Base-by-base conservation (phyloP, 1,139 yeast species). In the Petasospora rhodanensis region DNA sequence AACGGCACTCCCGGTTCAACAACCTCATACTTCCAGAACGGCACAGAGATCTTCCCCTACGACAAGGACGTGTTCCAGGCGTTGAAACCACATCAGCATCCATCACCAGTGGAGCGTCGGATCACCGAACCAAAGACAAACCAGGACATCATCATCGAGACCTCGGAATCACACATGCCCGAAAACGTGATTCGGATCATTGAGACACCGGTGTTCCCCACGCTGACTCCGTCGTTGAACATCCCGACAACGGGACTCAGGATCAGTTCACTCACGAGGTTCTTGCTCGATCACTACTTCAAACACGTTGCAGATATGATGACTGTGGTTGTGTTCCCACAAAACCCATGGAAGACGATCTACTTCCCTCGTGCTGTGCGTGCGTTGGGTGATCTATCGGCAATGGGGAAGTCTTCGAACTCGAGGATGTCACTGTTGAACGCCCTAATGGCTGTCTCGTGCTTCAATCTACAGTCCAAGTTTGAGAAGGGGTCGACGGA, bases 331-430 rank as follows among this genome's bases (percentile, higher is more conserved):
- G 84, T 86, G 1, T 68, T 84, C 32, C 76, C 83, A 0, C 82
- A 80, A 43, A 85, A 84, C 51, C 95, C 95, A 0, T 86, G 95
- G 95, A 80, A 79, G 50, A 79, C 81, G 2, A 76, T 85, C 16
- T 85, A 84, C 55, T 76, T 85, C 41, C 95, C 95, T 1, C 61
- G 93, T 33, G 95, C 95, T 1, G 69, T 82, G 22, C 29, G 40
- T 9, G 55, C 53, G 3, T 26, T 62, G 8, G 95, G 95, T 2
- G 95, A 86, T 51, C 60, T 85, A 14, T 74, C 79, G 29, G 80
- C 87, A 0, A 58, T 79, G 28, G 95, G 95, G 0, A 65, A 67
- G 35, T 83, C 95, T 0, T 73, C 89, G 2, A 72, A 77, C 34
- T 87, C 95, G 4, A 72, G 86, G 45, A 79, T 82, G 52, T 86